These are phyloP conservation scores for Patellifolia procumbens DNA, from an alignment of 179 eudicot genomes.

Conservation along the genomic window DNA sequence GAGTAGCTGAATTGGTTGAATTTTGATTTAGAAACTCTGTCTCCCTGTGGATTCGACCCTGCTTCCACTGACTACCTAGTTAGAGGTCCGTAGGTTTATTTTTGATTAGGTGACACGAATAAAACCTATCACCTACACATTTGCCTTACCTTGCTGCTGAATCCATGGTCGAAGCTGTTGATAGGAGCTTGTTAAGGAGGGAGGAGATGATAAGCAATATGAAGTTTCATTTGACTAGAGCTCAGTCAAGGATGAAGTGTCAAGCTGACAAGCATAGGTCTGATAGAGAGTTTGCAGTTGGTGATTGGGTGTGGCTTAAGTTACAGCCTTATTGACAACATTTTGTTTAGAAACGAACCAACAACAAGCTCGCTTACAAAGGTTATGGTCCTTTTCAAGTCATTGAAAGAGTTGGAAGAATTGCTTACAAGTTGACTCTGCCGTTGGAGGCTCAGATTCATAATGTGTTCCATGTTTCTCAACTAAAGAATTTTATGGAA, in stretches of 20 bases:
- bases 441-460: neutral
- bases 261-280: constrained; percentile 1
- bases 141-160: neutral
- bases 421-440: neutral
- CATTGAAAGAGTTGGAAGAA: neutral
- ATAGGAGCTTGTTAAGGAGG: no score
- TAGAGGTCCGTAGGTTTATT: no score
- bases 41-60: no score
- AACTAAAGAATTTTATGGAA: neutral
- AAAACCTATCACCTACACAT: no score
- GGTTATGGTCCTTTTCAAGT: neutral
- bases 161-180: neutral
- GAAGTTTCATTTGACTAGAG: neutral
- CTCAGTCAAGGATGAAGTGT: neutral
- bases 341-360: neutral
- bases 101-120: no score
- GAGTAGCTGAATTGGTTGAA: no score
- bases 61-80: no score
- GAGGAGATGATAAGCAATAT: neutral
- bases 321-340: no score
- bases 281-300: neutral
- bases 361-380: no score
- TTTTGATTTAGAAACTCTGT: no score
- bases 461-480: neutral
- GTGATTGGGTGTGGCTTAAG: neutral